Percentiles rank a stretch among this genome's conserved stretches.
These are phyloP conservation scores for Sporisorium reilianum DNA, from an alignment of 1,284 basidiomycete genomes.

Conservation along the genomic window DNA sequence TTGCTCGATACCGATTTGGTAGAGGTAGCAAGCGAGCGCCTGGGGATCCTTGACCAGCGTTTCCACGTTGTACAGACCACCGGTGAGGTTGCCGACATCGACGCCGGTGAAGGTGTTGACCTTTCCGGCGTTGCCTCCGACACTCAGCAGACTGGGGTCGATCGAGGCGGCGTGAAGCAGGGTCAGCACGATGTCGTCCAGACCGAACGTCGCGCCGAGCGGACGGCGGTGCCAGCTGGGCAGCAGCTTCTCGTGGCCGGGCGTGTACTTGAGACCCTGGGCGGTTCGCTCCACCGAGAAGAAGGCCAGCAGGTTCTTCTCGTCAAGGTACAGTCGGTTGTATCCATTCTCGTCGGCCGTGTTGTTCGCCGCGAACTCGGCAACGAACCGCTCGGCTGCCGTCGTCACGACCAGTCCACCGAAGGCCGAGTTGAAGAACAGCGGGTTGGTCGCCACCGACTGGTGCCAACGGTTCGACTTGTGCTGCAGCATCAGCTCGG, in stretches of 20 bases:
- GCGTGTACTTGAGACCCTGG: constrained; percentile 50
- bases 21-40: constrained; percentile 52
- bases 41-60: constrained; percentile 36
- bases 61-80: constrained; percentile 38
- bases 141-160: constrained; percentile 44
- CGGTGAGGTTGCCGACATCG: constrained; percentile 51
- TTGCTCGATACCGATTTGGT: constrained; percentile 48
- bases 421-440: constrained; percentile 56
- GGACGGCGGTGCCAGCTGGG: constrained; percentile 51
- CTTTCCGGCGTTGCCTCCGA: constrained; percentile 56
- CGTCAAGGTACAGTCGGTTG: constrained; percentile 60
- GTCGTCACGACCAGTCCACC: constrained; percentile 56
- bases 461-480: constrained; percentile 49
- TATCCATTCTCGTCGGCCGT: constrained; percentile 48
- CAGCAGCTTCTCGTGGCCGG: constrained; percentile 54
- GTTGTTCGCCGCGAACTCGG: constrained; percentile 59
- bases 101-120: constrained; percentile 59
- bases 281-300: constrained; percentile 39
- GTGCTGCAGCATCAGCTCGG: constrained; percentile 53
- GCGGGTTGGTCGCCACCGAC: constrained; percentile 47
- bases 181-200: constrained; percentile 53
- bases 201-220: constrained; percentile 47
- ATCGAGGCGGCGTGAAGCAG: constrained; percentile 42
- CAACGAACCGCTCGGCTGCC: constrained; percentile 56
- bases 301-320: constrained; percentile 57